Percentiles rank a stretch among this genome's conserved stretches.
Conservation (phyloP, 306 rosid species). For the Cyamopsis tetragonoloba region DNA sequence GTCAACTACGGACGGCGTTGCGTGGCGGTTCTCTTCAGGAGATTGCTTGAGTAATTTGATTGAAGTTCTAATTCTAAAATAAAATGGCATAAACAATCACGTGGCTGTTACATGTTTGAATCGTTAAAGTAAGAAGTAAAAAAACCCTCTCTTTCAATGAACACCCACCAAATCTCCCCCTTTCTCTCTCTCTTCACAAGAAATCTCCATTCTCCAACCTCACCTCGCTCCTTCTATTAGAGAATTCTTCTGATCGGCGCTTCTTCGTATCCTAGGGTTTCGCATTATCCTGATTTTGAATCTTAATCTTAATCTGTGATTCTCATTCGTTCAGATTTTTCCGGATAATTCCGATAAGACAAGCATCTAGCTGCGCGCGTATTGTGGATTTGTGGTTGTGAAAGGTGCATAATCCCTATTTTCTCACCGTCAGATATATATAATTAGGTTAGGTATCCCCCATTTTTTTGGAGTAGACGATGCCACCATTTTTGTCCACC, state of each 20-base stretch:
- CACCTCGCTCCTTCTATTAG: background rate
- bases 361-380: background rate
- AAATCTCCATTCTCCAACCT: background rate
- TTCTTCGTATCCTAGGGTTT: constrained; percentile 22
- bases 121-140: background rate
- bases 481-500: constrained; percentile 68
- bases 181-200: background rate
- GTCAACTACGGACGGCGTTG: background rate
- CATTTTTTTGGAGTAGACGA: constrained; percentile 20
- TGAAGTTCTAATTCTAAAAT: no score
- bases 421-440: background rate
- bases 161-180: background rate
- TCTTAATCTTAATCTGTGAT: background rate
- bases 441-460: constrained; percentile 28
- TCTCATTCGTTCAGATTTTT: background rate
- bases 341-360: background rate
- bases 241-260: background rate
- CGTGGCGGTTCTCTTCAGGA: constrained; percentile 12
- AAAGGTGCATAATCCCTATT: background rate
- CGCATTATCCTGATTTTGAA: background rate
- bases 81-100: constrained; percentile 7
- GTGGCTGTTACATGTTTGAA: constrained; percentile 11
- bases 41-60: no score
- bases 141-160: background rate
- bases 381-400: background rate